Evolutionary conservation across 2,329 filamentous ascomycete genomes (phyloP).

Genomic region (Nannizziopsis barbatae): DNA sequence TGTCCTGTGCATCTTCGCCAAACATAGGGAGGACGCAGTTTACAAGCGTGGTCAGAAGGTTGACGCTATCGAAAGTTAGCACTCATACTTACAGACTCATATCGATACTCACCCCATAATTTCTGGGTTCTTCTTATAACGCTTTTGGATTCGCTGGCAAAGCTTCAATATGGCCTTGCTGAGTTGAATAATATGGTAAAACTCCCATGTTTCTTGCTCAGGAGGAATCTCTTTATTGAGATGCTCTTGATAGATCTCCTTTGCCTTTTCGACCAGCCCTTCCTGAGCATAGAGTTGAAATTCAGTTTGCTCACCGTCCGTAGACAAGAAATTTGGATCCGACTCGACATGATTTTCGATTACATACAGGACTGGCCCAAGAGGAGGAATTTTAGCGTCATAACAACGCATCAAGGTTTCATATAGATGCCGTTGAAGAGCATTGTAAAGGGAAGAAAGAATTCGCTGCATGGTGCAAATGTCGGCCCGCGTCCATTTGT

Average conservation of each 20-base stretch:
- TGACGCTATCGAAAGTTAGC: constrained; percentile 35
- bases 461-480: constrained; percentile 61
- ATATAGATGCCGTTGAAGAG: constrained; percentile 74
- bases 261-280: constrained; percentile 61
- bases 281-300: constrained; percentile 63
- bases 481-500: constrained; percentile 59
- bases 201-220: constrained; percentile 74
- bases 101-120: constrained; percentile 56
- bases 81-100: background rate
- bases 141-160: constrained; percentile 80
- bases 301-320: constrained; percentile 56
- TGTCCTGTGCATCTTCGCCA: constrained; percentile 74
- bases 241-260: constrained; percentile 66
- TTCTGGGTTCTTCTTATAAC: constrained; percentile 76
- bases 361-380: constrained; percentile 68
- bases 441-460: constrained; percentile 64
- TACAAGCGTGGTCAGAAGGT: constrained; percentile 59
- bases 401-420: constrained; percentile 80
- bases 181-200: constrained; percentile 78
- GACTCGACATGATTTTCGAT: constrained; percentile 70
- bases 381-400: constrained; percentile 71
- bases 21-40: constrained; percentile 80
- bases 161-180: constrained; percentile 77
- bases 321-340: constrained; percentile 64
- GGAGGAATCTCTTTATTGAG: constrained; percentile 71